Evolutionary conservation across 106 monocot genomes (phyloP), one percentile per base, ranked within the genome.

Genomic region (Cymbidium sinense): DNA sequence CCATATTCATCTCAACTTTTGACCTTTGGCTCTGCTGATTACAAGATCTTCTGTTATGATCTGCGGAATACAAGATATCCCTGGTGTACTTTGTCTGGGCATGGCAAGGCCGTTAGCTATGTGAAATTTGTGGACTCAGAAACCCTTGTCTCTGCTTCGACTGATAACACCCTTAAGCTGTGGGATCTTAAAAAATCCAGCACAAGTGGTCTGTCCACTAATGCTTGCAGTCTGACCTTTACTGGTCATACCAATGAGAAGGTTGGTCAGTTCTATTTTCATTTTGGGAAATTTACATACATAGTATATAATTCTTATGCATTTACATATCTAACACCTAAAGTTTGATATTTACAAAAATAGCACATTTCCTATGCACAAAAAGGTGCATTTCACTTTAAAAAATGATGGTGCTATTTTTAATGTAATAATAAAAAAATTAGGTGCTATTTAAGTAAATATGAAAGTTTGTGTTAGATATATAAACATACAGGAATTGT

Each of bases 21-120:
- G 85, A 87, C 95, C 34, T 99, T 99, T 78, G 99, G 99, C 4
- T 87, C 99, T 71, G 90, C 99, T 69, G 90, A 99, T 83, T 95
- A 89, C 76, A 99, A 90, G 82, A 80, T 90, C 70, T 89, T 86
- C 76, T 90, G 88, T 86, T 99, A 90, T 81, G 99, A 99, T 87
- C 84, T 95, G 34, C 82, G 94, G 47, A 80, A 92, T 83, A 91
- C 88, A 8, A 88, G 95, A 83, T 77, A 81, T 35, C 99, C 99
- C 20, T 99, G 94, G 99, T 95, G 95, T 80, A 89, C 89, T 31
- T 84, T 99, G 67, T 81, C 70, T 75, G 94, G 94, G 30, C 95
- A 99, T 77, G 81, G 82, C 67, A 99, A 94, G 79, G 86, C 98
- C 64, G 98, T 99, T 35, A 99, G 98, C 81, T 92, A 92, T 82